Base-by-base conservation (phyloP, 2,329 filamentous ascomycete species). In the Diaporthe velutina region DNA sequence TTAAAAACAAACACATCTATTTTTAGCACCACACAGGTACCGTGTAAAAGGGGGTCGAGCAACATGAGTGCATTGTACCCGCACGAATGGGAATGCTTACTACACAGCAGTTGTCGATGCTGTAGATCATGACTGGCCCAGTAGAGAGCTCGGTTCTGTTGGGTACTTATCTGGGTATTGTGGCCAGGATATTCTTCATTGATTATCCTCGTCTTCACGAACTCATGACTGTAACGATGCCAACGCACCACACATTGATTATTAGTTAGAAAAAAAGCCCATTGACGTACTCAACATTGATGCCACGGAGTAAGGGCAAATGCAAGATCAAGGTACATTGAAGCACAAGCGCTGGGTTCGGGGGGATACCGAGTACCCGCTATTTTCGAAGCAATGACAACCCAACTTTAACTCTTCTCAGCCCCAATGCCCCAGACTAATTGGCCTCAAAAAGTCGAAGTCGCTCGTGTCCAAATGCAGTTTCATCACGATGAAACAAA, bases 1-100 rank as follows among this genome's bases (percentile, higher is more conserved):
- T 58, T 58, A 58, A 58, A 58, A 58, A 58, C 55, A 38, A 38
- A 38, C 55, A 25, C 30, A n/a, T 35, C 33, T 58, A 58, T 58
- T 38, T 58, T 58, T 58, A 58, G 55, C 55, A 58, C 19, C 22
- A 7, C 13, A n/a, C 2, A 55, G 15, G 25, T 15, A 17, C 33
- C 22, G 30, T 13, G 19, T n/a, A 38, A 58, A 58, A 58, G 33
- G 55, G 42, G 55, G 55, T 38, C 33, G 13, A 35, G 0, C 33
- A 38, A 35, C 5, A 38, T 58, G 33, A 57, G 30, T 17, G 22
- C 30, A 58, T 58, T n/a, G 30, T 58, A 58, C 55, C 28, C 3
- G 33, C 33, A 58, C 3, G 22, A 19, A 9, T 9, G 30, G 22
- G 33, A 25, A 38, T n/a, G 55, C 19, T 58, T 13, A 7, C 19